Percentiles rank a stretch among this genome's conserved stretches.
phyloP scores from a whole-genome alignment of 768 basidiomycete genomes.

The Suillus alpinus region DNA sequence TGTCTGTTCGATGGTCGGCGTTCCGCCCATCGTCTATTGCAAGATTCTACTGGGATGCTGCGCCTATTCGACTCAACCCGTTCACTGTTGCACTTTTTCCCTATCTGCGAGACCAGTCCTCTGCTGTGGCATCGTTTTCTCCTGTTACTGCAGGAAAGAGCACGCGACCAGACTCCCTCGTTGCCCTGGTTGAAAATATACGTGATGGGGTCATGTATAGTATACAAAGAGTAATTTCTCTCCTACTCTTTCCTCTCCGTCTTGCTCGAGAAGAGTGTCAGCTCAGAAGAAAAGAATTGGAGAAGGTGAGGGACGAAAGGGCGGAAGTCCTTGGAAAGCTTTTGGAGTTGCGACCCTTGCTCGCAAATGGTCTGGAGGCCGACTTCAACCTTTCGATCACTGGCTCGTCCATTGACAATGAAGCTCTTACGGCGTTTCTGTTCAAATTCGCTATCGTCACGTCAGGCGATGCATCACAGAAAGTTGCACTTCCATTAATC shows the following conservation, averaged over 20 bases:
- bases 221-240: constrained; percentile 10
- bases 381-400: not conserved
- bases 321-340: constrained; percentile 68
- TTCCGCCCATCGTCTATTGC: constrained; percentile 49
- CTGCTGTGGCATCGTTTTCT: constrained; percentile 16
- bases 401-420: constrained; percentile 1
- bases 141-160: constrained; percentile 7
- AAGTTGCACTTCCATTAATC: constrained; percentile 12
- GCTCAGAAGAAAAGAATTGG: constrained; percentile 55
- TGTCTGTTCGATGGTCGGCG: constrained; percentile 44
- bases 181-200: constrained; percentile 11
- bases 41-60: constrained; percentile 44
- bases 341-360: constrained; percentile 46
- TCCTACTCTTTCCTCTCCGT: constrained; percentile 50
- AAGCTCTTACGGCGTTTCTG: constrained; percentile 13
- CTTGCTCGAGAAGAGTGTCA: constrained; percentile 67
- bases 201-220: constrained; percentile 9
- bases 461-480: constrained; percentile 6
- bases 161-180: constrained; percentile 6
- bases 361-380: constrained; percentile 34
- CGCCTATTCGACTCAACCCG: constrained; percentile 45
- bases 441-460: constrained; percentile 20
- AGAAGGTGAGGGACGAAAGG: constrained; percentile 62
- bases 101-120: constrained; percentile 43
- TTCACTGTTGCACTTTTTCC: constrained; percentile 65